Evolutionary conservation across 768 basidiomycete genomes (phyloP).

Genomic region (Suillus cothurnatus): DNA sequence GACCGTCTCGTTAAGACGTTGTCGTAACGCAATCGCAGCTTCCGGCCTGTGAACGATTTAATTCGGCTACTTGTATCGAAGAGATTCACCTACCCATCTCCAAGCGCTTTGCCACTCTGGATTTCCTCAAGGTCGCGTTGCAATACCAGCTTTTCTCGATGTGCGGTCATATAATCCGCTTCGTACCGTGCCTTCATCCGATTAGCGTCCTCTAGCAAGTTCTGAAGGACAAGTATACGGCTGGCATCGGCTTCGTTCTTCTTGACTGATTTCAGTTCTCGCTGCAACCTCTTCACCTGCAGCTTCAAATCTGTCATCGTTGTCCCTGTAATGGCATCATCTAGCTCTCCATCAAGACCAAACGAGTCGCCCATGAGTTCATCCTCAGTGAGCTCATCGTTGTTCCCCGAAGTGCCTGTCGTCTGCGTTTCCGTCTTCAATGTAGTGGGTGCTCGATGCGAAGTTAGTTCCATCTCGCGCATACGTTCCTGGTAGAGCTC

Average conservation of each 20-base stretch:
- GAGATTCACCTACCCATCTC: constrained; percentile 65
- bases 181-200: constrained; percentile 90
- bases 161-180: constrained; percentile 80
- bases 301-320: constrained; percentile 93
- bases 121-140: constrained; percentile 89
- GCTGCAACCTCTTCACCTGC: constrained; percentile 76
- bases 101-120: constrained; percentile 78
- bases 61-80: neutral
- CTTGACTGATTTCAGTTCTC: constrained; percentile 76
- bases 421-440: constrained; percentile 26
- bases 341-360: constrained; percentile 84
- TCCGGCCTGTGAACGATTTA: constrained; percentile 56
- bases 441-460: constrained; percentile 48
- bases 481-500: constrained; percentile 91
- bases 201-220: constrained; percentile 88
- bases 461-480: constrained; percentile 78
- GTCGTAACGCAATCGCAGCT: constrained; percentile 85
- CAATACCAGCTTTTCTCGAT: constrained; percentile 79
- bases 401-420: constrained; percentile 18
- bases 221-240: constrained; percentile 83
- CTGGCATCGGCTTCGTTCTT: constrained; percentile 79
- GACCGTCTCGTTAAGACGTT: constrained; percentile 84
- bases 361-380: constrained; percentile 54
- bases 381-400: constrained; percentile 43
- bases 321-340: constrained; percentile 79